Percentiles rank a stretch among this genome's conserved stretches.
Conservation (phyloP, 2,329 filamentous ascomycete genomes). For the Penicillium olsonii region DNA sequence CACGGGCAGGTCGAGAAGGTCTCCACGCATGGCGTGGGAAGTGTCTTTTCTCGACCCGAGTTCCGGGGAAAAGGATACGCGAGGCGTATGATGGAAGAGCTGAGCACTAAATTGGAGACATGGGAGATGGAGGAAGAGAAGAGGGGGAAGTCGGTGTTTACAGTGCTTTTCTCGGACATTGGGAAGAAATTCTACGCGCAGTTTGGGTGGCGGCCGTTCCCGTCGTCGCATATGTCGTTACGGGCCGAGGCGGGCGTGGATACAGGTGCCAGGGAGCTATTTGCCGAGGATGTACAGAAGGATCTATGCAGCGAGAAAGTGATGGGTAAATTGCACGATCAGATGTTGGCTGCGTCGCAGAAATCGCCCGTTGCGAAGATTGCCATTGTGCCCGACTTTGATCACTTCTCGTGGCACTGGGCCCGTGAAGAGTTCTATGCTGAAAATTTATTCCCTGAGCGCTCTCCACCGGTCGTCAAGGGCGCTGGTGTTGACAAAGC, state of each 20-base stretch:
- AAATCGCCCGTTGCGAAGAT: conserved; percentile 53
- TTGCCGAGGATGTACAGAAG: conserved; percentile 35
- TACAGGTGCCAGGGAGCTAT: conserved; percentile 28
- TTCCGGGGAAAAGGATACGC: conserved; percentile 76
- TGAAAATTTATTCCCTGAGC: conserved; percentile 59
- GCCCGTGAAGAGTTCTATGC: conserved; percentile 78
- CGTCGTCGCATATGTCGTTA: conserved; percentile 71
- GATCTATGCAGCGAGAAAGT: conserved; percentile 62
- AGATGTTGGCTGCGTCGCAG: conserved; percentile 55
- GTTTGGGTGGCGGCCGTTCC: conserved; percentile 74
- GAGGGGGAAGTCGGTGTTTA: conserved; percentile 60
- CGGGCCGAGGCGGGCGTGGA: conserved; percentile 39
- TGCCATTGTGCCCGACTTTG: conserved; percentile 67
- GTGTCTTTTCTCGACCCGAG: conserved; percentile 72
- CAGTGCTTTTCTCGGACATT: conserved; percentile 83
- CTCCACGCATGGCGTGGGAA: conserved; percentile 70
- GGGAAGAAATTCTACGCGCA: conserved; percentile 78
- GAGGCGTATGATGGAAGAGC: conserved; percentile 69
- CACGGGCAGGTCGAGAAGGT: conserved; percentile 59
- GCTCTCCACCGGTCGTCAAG: conserved; percentile 57
- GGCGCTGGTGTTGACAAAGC: conserved; percentile 64
- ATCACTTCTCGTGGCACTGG: conserved; percentile 74
- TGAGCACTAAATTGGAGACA: conserved; percentile 57
- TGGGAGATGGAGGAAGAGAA: conserved; percentile 52
- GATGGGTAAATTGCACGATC: conserved; percentile 64